phyloP scores from a whole-genome alignment of 148 eudicot species.

The Cornus suecica region DNA sequence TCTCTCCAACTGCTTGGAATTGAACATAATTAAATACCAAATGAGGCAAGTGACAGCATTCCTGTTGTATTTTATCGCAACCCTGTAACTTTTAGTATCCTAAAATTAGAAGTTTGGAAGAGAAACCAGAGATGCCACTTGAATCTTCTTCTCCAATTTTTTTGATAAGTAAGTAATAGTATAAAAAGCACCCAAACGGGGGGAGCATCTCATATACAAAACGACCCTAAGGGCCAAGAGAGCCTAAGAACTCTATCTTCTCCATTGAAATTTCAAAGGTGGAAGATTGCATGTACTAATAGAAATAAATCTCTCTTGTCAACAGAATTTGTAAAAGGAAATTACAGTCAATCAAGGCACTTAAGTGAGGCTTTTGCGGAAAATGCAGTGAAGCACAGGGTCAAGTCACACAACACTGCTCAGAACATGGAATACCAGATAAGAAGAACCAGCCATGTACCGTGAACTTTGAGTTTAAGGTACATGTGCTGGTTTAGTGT shows the following conservation, averaged over 20 bases:
- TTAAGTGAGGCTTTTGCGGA: background rate
- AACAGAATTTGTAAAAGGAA: background rate
- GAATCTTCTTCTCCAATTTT: background rate
- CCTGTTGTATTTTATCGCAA: background rate
- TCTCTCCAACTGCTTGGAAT: constrained; percentile 67
- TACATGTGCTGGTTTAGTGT: background rate
- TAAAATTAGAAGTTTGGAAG: background rate
- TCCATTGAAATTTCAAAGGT: background rate
- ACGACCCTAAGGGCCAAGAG: too few species aligned
- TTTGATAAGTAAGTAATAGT: too few species aligned
- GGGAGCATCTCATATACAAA: too few species aligned
- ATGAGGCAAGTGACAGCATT: constrained; percentile 26
- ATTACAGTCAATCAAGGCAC: background rate
- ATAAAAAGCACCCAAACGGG: too few species aligned
- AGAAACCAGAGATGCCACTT: background rate
- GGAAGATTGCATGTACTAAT: background rate
- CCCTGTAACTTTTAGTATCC: background rate
- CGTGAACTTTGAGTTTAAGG: background rate
- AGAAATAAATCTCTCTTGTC: background rate
- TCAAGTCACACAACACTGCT: background rate
- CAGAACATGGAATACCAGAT: background rate
- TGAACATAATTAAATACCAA: constrained; percentile 18
- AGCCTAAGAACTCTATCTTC: too few species aligned
- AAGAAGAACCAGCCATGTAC: background rate
- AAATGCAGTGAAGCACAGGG: background rate